phyloP scores from a whole-genome alignment of 805 yeast genomes.

The Ogataea naganishii region DNA sequence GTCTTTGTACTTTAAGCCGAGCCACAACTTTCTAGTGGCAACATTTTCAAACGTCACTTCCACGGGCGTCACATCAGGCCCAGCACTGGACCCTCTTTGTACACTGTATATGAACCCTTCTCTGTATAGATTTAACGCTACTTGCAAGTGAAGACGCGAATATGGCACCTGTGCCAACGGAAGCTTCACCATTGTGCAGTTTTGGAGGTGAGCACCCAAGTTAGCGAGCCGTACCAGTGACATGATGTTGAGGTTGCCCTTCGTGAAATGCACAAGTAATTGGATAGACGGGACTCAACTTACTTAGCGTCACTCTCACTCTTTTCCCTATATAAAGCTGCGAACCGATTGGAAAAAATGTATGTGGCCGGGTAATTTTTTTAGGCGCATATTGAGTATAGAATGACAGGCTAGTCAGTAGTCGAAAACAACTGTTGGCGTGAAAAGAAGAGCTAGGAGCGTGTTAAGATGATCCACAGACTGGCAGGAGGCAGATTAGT shows the following conservation, averaged over 20 bases:
- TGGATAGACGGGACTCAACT: too few relatives aligned
- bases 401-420: too few relatives aligned
- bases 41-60: constrained; percentile 84
- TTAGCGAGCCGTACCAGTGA: constrained; percentile 79
- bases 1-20: constrained; percentile 82
- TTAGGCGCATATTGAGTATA: too few relatives aligned
- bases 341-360: too few relatives aligned
- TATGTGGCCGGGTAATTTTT: too few relatives aligned
- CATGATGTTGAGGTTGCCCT: constrained; percentile 34
- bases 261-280: too few relatives aligned
- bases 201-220: constrained; percentile 82
- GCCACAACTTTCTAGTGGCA: constrained; percentile 81
- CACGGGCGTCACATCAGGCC: constrained; percentile 72
- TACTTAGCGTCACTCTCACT: too few relatives aligned
- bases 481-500: too few relatives aligned
- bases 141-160: constrained; percentile 72
- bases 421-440: too few relatives aligned
- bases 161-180: constrained; percentile 77
- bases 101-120: constrained; percentile 84
- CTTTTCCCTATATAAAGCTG: too few relatives aligned
- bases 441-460: too few relatives aligned
- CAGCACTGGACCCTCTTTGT: constrained; percentile 74
- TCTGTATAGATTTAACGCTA: constrained; percentile 77
- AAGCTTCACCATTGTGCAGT: constrained; percentile 68
- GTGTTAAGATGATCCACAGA: too few relatives aligned